These are phyloP conservation scores for Diversispora eburnea DNA, from an alignment of 192 early-diverging fungal species.

Conservation along the genomic window DNA sequence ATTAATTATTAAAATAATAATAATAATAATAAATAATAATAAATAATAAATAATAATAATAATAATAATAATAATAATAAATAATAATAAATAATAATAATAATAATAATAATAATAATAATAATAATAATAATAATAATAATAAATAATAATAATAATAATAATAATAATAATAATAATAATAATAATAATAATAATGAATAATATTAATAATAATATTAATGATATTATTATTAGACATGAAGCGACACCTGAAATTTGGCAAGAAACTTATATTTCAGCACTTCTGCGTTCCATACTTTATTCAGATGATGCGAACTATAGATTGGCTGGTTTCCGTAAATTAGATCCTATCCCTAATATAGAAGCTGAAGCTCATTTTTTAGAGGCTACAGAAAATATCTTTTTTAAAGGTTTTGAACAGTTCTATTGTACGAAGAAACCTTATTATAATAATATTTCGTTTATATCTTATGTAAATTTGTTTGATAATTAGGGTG, in stretches of 20 bases:
- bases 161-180: no score
- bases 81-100: no score
- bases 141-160: no score
- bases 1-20: no score
- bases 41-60: no score
- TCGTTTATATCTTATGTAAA: not conserved
- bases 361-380: slow-evolving; percentile 65
- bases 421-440: not conserved
- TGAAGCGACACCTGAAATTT: slow-evolving; percentile 72
- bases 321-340: slow-evolving; percentile 83
- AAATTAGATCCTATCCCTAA: slow-evolving; percentile 86
- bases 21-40: no score
- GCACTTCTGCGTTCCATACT: slow-evolving; percentile 85
- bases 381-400: slow-evolving; percentile 78
- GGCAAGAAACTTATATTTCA: slow-evolving; percentile 89
- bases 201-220: not conserved
- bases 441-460: not conserved
- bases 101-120: no score
- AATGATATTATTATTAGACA: slow-evolving; percentile 39
- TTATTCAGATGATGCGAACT: slow-evolving; percentile 84
- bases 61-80: no score
- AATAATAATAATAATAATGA: no score
- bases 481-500: slow-evolving; percentile 53
- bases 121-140: no score
- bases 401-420: slow-evolving; percentile 80